Percentiles rank a stretch among this genome's conserved stretches.
phyloP scores from a whole-genome alignment of 192 early-diverging fungal genomes.

The Umbelopsis vinacea region DNA sequence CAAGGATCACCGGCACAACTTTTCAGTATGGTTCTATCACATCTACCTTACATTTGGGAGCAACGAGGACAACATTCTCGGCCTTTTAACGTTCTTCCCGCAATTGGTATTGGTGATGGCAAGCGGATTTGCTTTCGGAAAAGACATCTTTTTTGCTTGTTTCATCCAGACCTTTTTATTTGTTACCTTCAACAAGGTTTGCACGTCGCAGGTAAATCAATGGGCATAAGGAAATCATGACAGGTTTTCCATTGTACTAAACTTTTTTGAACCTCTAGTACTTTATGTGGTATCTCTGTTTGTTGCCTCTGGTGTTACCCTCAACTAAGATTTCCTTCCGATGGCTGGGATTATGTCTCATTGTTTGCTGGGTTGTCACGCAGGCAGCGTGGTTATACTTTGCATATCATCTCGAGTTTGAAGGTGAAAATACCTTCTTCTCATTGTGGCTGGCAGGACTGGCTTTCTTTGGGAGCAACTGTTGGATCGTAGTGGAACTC shows the following conservation, averaged over 20 bases:
- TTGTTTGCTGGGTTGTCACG: slow-evolving; percentile 70
- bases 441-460: slow-evolving; percentile 74
- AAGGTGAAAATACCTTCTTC: slow-evolving; percentile 82
- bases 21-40: slow-evolving; percentile 95
- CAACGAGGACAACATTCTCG: slow-evolving; percentile 49
- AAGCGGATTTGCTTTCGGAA: slow-evolving; percentile 72
- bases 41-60: slow-evolving; percentile 81
- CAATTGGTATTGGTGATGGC: slow-evolving; percentile 71
- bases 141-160: slow-evolving; percentile 85
- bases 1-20: slow-evolving; percentile 99
- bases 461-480: slow-evolving; percentile 73
- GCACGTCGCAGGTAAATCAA: slow-evolving; percentile 82
- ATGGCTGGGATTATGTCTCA: slow-evolving; percentile 55
- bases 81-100: slow-evolving; percentile 83
- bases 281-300: slow-evolving; percentile 99
- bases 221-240: slow-evolving; percentile 13
- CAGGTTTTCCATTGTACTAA: neutral
- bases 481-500: slow-evolving; percentile 69
- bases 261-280: slow-evolving; percentile 69
- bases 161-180: slow-evolving; percentile 97
- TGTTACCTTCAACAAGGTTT: slow-evolving; percentile 96
- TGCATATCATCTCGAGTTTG: slow-evolving; percentile 89
- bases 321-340: slow-evolving; percentile 51
- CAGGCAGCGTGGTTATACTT: slow-evolving; percentile 82
- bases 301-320: slow-evolving; percentile 87